Base-by-base conservation (phyloP, 2,329 filamentous ascomycete genomes). In the Harringtonia aguacate region DNA sequence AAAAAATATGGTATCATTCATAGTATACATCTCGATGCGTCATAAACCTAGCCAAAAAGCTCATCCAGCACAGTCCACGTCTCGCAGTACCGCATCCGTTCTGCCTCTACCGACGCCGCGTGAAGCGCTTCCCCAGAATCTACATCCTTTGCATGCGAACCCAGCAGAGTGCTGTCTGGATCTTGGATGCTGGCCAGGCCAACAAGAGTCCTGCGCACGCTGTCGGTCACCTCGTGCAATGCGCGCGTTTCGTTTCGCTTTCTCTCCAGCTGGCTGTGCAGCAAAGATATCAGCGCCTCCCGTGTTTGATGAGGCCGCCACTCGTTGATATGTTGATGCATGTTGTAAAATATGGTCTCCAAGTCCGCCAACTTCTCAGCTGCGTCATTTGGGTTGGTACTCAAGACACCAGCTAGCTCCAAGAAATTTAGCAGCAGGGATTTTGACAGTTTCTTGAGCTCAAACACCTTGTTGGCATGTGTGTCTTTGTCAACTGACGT, bases 271-370 rank as follows among this genome's bases (percentile, higher is more conserved):
- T 90, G 84, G 52, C 84, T 81, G 63, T 95, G 85, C 84, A 95
- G 88, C 68, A 90, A 76, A 52, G 82, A 65, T 28, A 95, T 94
- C 46, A 94, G 69, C 24, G 82, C 88, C 66, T 95, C 89, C 36
- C 90, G 69, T 21, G 89, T 88, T 65, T 97, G 90, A 59, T 95
- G 89, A 10, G 89, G 89, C 28, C 90, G 76, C 64, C 95, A 97
- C 61, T 94, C 82, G 61, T 98, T 98, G 52, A 97, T 79, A 43
- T 95, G 73, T 56, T 94, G 86, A 63, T 95, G 88, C 56, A 94
- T 84, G 61, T 97, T 97, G 61, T 90, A 81, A 50, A 94, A 82
- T 24, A 97, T 67, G 15, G 82, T 88, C 55, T 84, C 75, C 28
- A 98, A 64, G 60, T 97, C 84, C 36, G 78, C 70, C 37, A 90